Evolutionary conservation across 768 basidiomycete species (phyloP), one percentile per base, ranked within the genome.

Genomic region (Mycena rosella): DNA sequence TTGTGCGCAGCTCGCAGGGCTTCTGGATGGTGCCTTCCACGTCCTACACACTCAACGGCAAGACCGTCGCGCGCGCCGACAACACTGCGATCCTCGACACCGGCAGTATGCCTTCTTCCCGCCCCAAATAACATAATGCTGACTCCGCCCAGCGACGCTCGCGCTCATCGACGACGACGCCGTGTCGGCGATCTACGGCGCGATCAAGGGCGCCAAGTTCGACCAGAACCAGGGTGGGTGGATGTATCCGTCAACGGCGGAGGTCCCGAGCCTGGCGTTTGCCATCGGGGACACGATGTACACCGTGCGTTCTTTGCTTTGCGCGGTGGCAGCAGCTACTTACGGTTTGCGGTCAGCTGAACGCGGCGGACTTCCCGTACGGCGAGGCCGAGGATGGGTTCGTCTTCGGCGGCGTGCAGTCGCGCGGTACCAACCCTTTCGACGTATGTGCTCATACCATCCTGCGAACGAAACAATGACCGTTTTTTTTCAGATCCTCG

Each of bases 21-120:
- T 82, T 80, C 75, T 82, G 81, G 81, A 77, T 79, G 73, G 78
- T 82, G 34, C 54, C 68, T 20, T 79, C 79, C 3, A 69, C 74
- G 15, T 64, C 73, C 38, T 74, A 71, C 29, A 72, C 67, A 30
- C 66, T 70, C 60, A 65, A 70, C 44, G 75, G 76, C n/a, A 71
- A 74, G 27, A 79, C 79, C 74, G 53, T 67, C 54, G 26, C 26
- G 38, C 65, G 70, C 34, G 22, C 49, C 8, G 66, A 34, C 34
- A 71, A 71, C 49, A 78, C 78, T 15, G 76, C 81, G 32, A 81
- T 82, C 60, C 73, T 79, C 47, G 81, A 82, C 71, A 82, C 80
- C 26, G 80, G 80, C 44, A 81, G 78, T 57, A 76, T 75, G 48
- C 75, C 34, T 70, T 79, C 2, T 40, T 17, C 18, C 24, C 34